Base-by-base conservation (phyloP, 768 basidiomycete species). In the Lepiota venenata region DNA sequence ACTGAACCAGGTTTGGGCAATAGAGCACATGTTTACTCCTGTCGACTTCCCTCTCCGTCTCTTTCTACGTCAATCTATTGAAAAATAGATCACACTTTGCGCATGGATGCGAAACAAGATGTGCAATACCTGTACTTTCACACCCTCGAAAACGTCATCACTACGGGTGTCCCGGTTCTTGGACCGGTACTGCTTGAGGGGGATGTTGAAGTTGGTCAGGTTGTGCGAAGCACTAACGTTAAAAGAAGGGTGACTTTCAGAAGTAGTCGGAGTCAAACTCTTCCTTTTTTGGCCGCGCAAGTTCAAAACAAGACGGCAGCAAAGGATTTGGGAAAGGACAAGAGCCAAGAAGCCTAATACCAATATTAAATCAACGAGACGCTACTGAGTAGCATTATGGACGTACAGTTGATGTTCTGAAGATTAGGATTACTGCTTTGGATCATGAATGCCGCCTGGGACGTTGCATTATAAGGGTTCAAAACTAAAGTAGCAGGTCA, bases 391-490 rank as follows among this genome's bases (percentile, higher is more conserved):
- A 43, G 27, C 8, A 11, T 2, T 12, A 21, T 2, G 12, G 14
- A 51, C 58, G 16, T 22, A 57, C 58, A 51, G 45, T 60, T 60
- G 41, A 60, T 55, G 35, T 60, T 60, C 43, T 60, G 58, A 25
- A 60, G 52, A 21, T 47, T 57, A 2, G 56, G 56, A 22, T 57
- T 54, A 11, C 52, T 55, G 42, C 29, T 54, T 41, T 60, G 56
- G 39, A 60, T 54, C 58, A 60, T 60, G 44, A 60, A 60, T 12
- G 58, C 58, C 11, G 58, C 58, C 57, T 58, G 22, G 10, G 32
- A 15, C 25, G 15, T 36, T 43, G 21, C 15, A 29, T 29, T 16
- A 18, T n/a, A 27, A 41, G 14, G 15, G 18, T 12, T 4, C 27
- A 14, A 32, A 11, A 9, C 15, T 46, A 35, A 11, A 9, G 6